Percentiles rank a stretch among this genome's conserved stretches.
Evolutionary conservation across 371 early-diverging fungal genomes (phyloP).

Genomic region (Mortierella sp.): DNA sequence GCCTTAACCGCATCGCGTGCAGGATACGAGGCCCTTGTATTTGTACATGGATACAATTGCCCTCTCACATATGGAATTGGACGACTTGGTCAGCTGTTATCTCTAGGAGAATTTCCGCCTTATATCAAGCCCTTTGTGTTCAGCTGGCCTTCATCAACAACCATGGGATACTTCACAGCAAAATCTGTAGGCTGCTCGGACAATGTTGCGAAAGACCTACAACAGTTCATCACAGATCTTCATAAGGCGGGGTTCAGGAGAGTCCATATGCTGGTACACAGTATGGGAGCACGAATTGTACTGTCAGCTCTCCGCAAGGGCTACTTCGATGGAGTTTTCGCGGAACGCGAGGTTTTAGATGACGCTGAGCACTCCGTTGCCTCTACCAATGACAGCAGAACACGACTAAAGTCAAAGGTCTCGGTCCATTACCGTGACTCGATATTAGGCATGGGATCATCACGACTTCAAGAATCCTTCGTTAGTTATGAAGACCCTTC

Average conservation of each 20-base stretch:
- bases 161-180: conserved; percentile 57
- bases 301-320: conserved; percentile 46
- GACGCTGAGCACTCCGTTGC: conserved; percentile 9
- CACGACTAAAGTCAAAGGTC: conserved; percentile 6
- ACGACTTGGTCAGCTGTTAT: conserved; percentile 59
- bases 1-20: conserved; percentile 29
- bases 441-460: neutral
- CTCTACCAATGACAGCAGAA: conserved; percentile 12
- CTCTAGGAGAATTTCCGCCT: conserved; percentile 58
- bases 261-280: conserved; percentile 60
- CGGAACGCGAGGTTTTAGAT: conserved; percentile 37
- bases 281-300: conserved; percentile 56
- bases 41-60: conserved; percentile 64
- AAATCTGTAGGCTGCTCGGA: conserved; percentile 50
- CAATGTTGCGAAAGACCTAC: conserved; percentile 50
- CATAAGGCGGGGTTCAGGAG: conserved; percentile 54
- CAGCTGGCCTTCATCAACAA: conserved; percentile 59
- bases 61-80: conserved; percentile 56
- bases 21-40: conserved; percentile 60
- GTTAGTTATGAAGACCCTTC: conserved; percentile 1
- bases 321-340: conserved; percentile 27
- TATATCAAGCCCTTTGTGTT: conserved; percentile 64
- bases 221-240: conserved; percentile 53
- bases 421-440: conserved; percentile 32
- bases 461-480: neutral